Evolutionary conservation across 169 alveolate genomes (phyloP).

Genomic region (Cryptosporidium ryanae): DNA sequence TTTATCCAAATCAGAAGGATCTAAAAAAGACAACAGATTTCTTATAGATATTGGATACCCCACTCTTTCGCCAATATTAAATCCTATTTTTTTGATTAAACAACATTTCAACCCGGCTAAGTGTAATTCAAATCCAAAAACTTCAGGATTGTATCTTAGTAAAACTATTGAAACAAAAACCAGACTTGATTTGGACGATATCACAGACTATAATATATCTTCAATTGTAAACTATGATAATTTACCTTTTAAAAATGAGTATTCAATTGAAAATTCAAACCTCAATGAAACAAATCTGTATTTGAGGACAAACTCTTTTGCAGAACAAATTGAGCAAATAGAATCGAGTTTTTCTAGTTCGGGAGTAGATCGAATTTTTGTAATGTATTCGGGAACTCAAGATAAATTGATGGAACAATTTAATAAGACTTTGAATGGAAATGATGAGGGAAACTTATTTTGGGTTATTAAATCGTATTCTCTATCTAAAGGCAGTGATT

Average conservation of each 20-base stretch:
- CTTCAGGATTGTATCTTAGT: conserved; percentile 24
- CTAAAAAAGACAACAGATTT: neutral
- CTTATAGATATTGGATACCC: conserved; percentile 37
- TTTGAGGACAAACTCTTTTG: neutral
- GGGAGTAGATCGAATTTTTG: conserved; percentile 45
- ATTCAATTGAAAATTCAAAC: neutral
- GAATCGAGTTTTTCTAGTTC: conserved; percentile 20
- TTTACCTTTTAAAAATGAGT: neutral
- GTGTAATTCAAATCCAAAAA: conserved; percentile 59
- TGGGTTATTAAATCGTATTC: conserved; percentile 44
- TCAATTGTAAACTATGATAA: neutral
- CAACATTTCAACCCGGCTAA: conserved; percentile 32
- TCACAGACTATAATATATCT: conserved; percentile 25
- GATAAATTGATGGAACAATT: conserved; percentile 31
- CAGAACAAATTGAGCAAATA: conserved; percentile 2
- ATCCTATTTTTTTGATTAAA: conserved; percentile 47
- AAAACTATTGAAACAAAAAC: conserved; percentile 19
- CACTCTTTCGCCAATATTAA: conserved; percentile 27
- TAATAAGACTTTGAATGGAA: conserved; percentile 25
- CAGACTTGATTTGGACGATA: conserved; percentile 13
- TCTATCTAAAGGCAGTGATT: conserved; percentile 29
- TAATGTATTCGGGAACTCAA: conserved; percentile 51
- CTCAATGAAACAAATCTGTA: neutral
- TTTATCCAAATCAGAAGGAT: neutral
- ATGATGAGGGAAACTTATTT: conserved; percentile 38